A percentile compares a stretch with the other conserved stretches of the same genome.
Evolutionary conservation across 495 filamentous ascomycete genomes (phyloP).

Genomic region (Aspergillus olivimuriae): DNA sequence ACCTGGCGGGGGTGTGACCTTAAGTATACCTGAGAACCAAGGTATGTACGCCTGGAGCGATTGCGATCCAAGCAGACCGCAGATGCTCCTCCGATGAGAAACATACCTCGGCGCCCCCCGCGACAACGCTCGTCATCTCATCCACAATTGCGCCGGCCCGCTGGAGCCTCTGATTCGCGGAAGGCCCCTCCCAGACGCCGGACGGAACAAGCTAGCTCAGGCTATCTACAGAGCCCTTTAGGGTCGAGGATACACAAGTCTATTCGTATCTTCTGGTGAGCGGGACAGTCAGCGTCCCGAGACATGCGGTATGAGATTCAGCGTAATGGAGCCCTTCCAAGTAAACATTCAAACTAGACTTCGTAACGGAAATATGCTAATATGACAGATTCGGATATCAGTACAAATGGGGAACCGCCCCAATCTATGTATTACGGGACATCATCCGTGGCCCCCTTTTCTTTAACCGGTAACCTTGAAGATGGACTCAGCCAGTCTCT

Average conservation of each 20-base stretch:
- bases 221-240: too few relatives aligned
- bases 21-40: too few relatives aligned
- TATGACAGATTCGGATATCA: constrained; percentile 23
- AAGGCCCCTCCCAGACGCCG: too few relatives aligned
- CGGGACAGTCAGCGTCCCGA: too few relatives aligned
- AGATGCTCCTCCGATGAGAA: too few relatives aligned
- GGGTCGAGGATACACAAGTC: too few relatives aligned
- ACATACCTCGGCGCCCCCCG: neutral
- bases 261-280: too few relatives aligned
- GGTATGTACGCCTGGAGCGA: too few relatives aligned
- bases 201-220: too few relatives aligned
- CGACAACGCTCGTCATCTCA: neutral
- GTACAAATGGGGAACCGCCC: constrained; percentile 11
- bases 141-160: neutral
- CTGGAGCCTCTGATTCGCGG: neutral
- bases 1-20: too few relatives aligned
- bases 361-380: constrained; percentile 12
- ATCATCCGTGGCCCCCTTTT: constrained; percentile 1
- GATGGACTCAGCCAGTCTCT: constrained; percentile 89
- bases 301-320: too few relatives aligned
- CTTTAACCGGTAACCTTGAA: constrained; percentile 77
- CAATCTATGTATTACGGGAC: constrained; percentile 12
- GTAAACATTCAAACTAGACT: neutral
- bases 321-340: neutral
- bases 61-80: too few relatives aligned